phyloP scores from a whole-genome alignment of 2,329 filamentous ascomycete species.

The Colletotrichum lini region DNA sequence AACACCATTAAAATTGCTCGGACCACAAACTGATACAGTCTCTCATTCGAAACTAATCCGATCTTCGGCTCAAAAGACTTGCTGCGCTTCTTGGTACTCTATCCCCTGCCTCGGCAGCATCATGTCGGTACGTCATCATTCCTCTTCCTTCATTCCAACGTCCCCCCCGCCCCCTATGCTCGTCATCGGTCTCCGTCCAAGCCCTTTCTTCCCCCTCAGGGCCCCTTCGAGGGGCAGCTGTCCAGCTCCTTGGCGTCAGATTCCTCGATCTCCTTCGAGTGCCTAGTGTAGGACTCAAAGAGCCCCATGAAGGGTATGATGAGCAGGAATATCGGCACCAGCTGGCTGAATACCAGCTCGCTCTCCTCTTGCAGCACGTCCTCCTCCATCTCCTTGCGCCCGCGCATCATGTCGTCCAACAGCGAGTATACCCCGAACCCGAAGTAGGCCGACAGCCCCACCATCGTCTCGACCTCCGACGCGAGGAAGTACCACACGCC shows the following conservation, averaged over 20 bases:
- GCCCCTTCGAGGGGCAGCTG: slow-evolving; percentile 12
- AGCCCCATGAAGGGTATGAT: slow-evolving; percentile 42
- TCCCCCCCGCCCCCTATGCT: neutral
- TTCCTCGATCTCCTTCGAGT: slow-evolving; percentile 12
- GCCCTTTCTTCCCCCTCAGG: neutral
- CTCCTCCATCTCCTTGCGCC: slow-evolving; percentile 33
- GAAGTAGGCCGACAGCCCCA: slow-evolving; percentile 9
- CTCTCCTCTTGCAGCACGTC: slow-evolving; percentile 33
- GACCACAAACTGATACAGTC: neutral
- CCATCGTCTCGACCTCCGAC: slow-evolving; percentile 25
- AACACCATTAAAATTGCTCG: slow-evolving; percentile 18
- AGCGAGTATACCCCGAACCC: slow-evolving; percentile 15
- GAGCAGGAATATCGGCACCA: slow-evolving; percentile 43
- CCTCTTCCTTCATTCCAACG: neutral
- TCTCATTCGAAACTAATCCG: slow-evolving; percentile 11
- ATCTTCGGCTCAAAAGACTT: slow-evolving; percentile 29
- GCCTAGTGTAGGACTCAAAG: slow-evolving; percentile 36
- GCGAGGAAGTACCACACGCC: slow-evolving; percentile 30
- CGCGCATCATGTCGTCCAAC: slow-evolving; percentile 25
- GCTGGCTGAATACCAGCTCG: slow-evolving; percentile 41
- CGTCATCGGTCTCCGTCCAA: neutral
- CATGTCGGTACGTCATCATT: slow-evolving; percentile 15
- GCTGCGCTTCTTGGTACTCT: neutral
- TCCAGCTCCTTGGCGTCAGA: slow-evolving; percentile 10
- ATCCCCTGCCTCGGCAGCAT: no score